These are phyloP conservation scores for Colletotrichum tropicale DNA, from an alignment of 2,329 filamentous ascomycete species.

Conservation along the genomic window DNA sequence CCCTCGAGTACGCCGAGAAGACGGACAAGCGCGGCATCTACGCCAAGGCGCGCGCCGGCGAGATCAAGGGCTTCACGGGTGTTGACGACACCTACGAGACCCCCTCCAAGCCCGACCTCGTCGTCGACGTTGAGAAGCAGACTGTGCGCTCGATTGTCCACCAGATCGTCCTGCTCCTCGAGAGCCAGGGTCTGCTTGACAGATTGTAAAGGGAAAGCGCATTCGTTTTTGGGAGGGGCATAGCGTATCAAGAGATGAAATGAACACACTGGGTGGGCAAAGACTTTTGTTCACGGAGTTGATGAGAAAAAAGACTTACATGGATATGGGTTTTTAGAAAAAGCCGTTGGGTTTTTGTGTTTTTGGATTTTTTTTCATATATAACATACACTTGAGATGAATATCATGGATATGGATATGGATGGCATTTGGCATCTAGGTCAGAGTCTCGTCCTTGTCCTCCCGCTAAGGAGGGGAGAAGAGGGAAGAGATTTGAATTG, in stretches of 20 bases:
- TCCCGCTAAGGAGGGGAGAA: not conserved
- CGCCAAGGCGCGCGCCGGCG: slow-evolving; percentile 78
- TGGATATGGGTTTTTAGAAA: not conserved
- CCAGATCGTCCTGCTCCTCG: slow-evolving; percentile 92
- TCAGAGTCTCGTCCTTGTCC: not conserved
- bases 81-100: slow-evolving; percentile 96
- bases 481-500: not conserved
- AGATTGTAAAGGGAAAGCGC: slow-evolving; percentile 47
- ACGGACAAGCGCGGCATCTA: slow-evolving; percentile 95
- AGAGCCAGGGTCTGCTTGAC: slow-evolving; percentile 88
- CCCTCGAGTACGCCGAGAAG: slow-evolving; percentile 91
- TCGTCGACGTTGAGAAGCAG: slow-evolving; percentile 85
- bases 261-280: not conserved
- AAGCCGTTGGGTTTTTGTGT: not conserved
- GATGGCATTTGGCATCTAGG: not conserved
- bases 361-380: not conserved
- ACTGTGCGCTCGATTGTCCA: slow-evolving; percentile 92
- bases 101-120: slow-evolving; percentile 80
- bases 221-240: not conserved
- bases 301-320: not conserved
- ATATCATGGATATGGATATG: not conserved
- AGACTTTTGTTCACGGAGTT: not conserved
- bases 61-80: slow-evolving; percentile 98
- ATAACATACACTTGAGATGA: not conserved
- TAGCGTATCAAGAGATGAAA: not conserved